A percentile compares a stretch with the other conserved stretches of the same genome.
Conservation (phyloP, 2,329 filamentous ascomycete species). For the Fusarium dlaminii region DNA sequence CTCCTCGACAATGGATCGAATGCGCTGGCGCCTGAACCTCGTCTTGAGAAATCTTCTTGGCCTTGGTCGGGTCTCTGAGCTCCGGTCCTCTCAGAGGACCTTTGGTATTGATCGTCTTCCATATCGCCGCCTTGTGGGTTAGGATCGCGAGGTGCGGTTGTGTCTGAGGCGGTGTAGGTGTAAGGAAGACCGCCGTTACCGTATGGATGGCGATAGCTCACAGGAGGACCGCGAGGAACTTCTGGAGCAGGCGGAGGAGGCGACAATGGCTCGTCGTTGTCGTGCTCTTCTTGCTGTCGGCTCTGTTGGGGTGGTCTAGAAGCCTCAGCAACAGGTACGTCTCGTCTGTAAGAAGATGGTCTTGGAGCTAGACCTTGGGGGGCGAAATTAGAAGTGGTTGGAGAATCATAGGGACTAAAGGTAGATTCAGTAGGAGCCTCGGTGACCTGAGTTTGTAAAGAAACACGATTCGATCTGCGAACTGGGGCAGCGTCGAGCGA, state of each 20-base stretch:
- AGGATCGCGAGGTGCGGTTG: constrained; percentile 14
- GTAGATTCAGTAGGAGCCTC: constrained; percentile 67
- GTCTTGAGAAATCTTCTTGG: constrained; percentile 37
- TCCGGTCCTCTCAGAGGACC: constrained; percentile 29
- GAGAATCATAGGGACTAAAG: constrained; percentile 66
- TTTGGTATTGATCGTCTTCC: constrained; percentile 42
- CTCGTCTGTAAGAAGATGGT: constrained; percentile 66
- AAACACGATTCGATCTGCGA: constrained; percentile 60
- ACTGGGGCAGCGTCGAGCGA: constrained; percentile 51
- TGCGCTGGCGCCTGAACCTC: constrained; percentile 32
- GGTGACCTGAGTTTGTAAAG: constrained; percentile 64
- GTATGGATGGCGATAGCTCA: constrained; percentile 64
- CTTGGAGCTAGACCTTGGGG: constrained; percentile 65
- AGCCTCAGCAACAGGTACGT: constrained; percentile 51
- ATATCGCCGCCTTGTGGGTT: constrained; percentile 37
- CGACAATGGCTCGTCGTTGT: constrained; percentile 50
- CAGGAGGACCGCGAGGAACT: constrained; percentile 66
- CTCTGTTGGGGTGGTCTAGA: constrained; percentile 55
- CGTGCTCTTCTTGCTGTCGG: constrained; percentile 50
- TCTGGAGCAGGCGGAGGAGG: constrained; percentile 66
- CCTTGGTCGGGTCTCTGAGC: constrained; percentile 31
- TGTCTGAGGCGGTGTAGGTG: constrained; percentile 28
- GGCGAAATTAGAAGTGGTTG: constrained; percentile 60
- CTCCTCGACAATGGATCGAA: constrained; percentile 47
- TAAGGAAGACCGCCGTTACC: constrained; percentile 42